Percentiles rank a stretch among this genome's conserved stretches.
These are phyloP conservation scores for Saccharum officinarum DNA, from an alignment of 176 grass and related monocot species.

Conservation along the genomic window DNA sequence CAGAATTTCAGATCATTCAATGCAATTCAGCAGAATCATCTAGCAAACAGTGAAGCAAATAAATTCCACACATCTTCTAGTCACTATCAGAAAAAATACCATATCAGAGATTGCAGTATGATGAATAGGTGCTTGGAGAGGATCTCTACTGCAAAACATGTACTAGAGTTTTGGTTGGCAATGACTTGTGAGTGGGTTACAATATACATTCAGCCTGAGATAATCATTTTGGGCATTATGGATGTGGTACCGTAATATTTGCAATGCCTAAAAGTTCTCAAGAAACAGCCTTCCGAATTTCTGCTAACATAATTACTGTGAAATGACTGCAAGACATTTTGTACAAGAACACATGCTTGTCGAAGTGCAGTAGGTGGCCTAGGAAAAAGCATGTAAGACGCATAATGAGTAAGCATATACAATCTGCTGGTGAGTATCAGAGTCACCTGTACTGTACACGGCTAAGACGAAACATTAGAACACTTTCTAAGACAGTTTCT, in stretches of 20 bases:
- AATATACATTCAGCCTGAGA: not conserved
- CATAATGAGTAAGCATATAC: not conserved
- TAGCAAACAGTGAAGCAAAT: not conserved
- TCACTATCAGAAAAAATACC: not conserved
- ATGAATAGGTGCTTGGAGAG: not conserved
- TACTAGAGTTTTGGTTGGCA: not conserved
- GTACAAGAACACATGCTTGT: not conserved
- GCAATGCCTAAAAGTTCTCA: not conserved
- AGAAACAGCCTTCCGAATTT: not conserved
- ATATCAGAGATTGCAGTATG: not conserved
- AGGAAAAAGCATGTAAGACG: not conserved
- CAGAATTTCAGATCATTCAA: constrained; percentile 17
- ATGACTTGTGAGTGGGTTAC: not conserved
- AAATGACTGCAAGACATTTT: not conserved
- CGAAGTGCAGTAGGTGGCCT: not conserved
- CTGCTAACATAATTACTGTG: not conserved
- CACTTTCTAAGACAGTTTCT: no score
- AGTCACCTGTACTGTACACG: no score
- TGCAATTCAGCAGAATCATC: constrained; percentile 3
- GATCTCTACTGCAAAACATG: not conserved
- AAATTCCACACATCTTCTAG: not conserved
- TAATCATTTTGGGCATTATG: not conserved
- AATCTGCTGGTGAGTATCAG: no score
- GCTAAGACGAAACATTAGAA: no score
- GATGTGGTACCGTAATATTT: not conserved